Evolutionary conservation across 768 basidiomycete species (phyloP), one percentile per base, ranked within the genome.

Genomic region (Leccinum arenicola): DNA sequence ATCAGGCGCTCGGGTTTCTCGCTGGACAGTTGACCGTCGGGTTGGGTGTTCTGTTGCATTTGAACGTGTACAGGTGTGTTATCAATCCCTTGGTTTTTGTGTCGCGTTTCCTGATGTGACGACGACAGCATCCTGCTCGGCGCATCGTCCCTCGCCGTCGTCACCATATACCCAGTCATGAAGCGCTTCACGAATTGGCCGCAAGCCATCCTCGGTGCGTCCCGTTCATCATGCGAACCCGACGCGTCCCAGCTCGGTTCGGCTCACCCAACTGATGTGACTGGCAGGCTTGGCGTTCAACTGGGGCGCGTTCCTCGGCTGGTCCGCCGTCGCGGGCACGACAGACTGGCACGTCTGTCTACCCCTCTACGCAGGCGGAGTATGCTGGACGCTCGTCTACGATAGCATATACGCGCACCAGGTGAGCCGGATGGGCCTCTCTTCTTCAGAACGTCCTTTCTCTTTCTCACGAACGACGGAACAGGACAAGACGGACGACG

Each of bases 401-500:
- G 97, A 99, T 66, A 96, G 89, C 52, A 94, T 98, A 64, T 98
- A 98, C 68, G 97, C 97, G 3, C 97, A 99, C 73, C 96, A 98
- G 78, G 93, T 91, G 61, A 31, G 75, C 31, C 31, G 31, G 10
- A 29, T 31, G 9, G n/a, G n/a, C 2, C 21, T 45, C 49, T 3
- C 10, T 5, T 49, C 23, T 29, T 27, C 31, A 0, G 31, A 11
- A 12, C 12, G 33, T 8, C 1, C 1, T 21, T 11, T 31, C 1
- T 29, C 1, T 31, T 27, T 51, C 47, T 55, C 25, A 50, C 17
- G 10, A 0, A 12, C 21, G 12, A 43, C 40, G 40, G 40, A 43
- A 43, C 10, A 97, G 91, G 97, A 99, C 76, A 99, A 98, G 76
- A 68, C 62, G 15, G 97, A 99, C 77, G 97, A 99, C 68, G 78